phyloP scores from a whole-genome alignment of 2,329 filamentous ascomycete species.

The Macrophomina phaseolina region DNA sequence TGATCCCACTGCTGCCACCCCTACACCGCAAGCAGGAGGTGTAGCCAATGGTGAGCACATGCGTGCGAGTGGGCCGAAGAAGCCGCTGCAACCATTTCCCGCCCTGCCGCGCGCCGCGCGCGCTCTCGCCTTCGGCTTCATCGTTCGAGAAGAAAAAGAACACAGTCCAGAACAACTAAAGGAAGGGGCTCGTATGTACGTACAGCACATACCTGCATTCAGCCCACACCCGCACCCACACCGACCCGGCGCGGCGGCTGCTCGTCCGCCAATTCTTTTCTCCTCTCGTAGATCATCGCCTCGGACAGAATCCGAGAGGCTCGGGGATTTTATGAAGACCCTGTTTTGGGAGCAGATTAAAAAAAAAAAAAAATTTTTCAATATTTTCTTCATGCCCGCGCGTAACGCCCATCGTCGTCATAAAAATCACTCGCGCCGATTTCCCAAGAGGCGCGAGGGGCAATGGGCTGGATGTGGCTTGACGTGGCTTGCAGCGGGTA shows the following conservation, averaged over 20 bases:
- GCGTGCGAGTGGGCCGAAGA: slow-evolving; percentile 6
- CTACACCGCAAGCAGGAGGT: neutral
- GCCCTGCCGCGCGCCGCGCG: neutral
- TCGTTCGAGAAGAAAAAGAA: neutral
- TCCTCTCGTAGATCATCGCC: neutral
- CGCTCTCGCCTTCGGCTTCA: neutral
- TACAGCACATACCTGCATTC: slow-evolving; percentile 8
- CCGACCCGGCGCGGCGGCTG: slow-evolving; percentile 15
- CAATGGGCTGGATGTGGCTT: neutral
- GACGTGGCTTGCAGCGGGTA: neutral
- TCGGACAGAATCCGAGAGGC: slow-evolving; percentile 17
- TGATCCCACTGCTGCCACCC: neutral
- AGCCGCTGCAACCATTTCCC: slow-evolving; percentile 2
- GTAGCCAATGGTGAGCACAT: slow-evolving; percentile 1
- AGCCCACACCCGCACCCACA: neutral
- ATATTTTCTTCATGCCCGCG: neutral
- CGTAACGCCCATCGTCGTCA: too few relatives aligned
- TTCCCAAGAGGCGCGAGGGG: neutral
- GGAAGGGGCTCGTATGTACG: neutral
- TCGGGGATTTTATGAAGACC: neutral
- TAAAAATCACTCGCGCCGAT: neutral
- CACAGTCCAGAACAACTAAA: neutral
- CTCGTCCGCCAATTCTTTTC: neutral
- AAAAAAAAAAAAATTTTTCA: too few relatives aligned
- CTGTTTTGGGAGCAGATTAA: neutral